Conservation (phyloP, 495 filamentous ascomycete species). For the Xylaria grammica region DNA sequence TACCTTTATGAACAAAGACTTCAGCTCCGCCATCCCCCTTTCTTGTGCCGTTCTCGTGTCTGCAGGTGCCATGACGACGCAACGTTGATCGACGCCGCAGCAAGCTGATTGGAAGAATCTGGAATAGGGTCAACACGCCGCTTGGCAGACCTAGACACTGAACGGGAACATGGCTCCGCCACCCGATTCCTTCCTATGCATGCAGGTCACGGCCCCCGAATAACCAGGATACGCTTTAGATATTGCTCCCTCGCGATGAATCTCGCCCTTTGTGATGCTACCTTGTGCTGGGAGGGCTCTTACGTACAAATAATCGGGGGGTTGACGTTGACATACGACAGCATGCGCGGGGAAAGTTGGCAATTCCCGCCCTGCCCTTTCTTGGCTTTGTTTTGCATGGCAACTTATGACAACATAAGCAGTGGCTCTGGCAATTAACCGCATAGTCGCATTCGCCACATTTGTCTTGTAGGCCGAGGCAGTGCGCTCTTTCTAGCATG, state of each 20-base stretch:
- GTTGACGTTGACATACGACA: constrained; percentile 1
- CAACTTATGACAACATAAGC: constrained; percentile 3
- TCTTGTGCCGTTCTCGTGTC: neutral
- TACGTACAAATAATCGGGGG: constrained; percentile 16
- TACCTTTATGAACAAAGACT: constrained; percentile 18
- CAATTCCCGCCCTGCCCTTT: neutral
- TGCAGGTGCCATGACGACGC: neutral
- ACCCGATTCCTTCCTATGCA: constrained; percentile 19
- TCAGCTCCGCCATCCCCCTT: neutral
- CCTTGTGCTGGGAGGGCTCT: neutral
- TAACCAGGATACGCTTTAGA: neutral
- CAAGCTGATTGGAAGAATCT: constrained; percentile 2
- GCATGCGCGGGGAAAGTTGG: neutral
- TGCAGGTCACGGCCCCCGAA: constrained; percentile 18
- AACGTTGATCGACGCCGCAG: constrained; percentile 9
- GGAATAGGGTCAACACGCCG: neutral
- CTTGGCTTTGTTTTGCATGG: neutral
- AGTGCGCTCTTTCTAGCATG: too few relatives aligned
- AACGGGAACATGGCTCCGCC: constrained; percentile 12
- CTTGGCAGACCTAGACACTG: too few relatives aligned
- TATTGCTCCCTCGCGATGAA: neutral
- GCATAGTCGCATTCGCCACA: neutral
- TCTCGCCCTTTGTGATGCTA: neutral
- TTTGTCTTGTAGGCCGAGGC: too few relatives aligned
- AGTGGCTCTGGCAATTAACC: constrained; percentile 1